These are phyloP conservation scores for Celoporthe dispersa DNA, from an alignment of 2,329 filamentous ascomycete species.

Conservation along the genomic window DNA sequence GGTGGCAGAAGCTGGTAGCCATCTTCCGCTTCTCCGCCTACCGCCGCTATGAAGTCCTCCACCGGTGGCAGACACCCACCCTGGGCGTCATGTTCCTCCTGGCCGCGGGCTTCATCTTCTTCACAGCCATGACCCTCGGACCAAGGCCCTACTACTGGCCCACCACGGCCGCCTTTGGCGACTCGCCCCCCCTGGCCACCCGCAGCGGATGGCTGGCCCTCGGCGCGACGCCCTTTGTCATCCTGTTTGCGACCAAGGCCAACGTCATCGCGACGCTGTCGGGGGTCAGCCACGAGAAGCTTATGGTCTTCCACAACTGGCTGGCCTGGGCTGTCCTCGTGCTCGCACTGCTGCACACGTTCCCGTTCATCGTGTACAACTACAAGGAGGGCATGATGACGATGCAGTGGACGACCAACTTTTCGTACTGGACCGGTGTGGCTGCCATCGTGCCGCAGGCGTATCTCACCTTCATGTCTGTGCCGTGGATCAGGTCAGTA, in stretches of 20 bases:
- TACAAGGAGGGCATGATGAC: slow-evolving; percentile 9
- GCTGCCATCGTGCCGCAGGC: slow-evolving; percentile 15
- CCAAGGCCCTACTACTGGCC: slow-evolving; percentile 23
- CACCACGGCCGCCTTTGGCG: slow-evolving; percentile 8
- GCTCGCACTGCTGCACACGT: slow-evolving; percentile 18
- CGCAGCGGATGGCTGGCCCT: slow-evolving; percentile 19
- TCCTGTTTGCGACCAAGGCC: slow-evolving; percentile 19
- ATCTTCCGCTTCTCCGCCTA: slow-evolving; percentile 18
- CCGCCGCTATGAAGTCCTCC: slow-evolving; percentile 5
- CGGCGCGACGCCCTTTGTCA: slow-evolving; percentile 10
- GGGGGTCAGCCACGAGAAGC: slow-evolving; percentile 22
- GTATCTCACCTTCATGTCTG: slow-evolving; percentile 17
- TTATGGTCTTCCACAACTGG: slow-evolving; percentile 22
- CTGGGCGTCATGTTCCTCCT: slow-evolving; percentile 14
- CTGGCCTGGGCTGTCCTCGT: slow-evolving; percentile 14
- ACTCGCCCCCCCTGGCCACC: slow-evolving; percentile 18
- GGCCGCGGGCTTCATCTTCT: slow-evolving; percentile 15
- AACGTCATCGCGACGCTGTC: slow-evolving; percentile 18
- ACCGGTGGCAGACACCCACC: slow-evolving; percentile 11
- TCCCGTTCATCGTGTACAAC: slow-evolving; percentile 22
- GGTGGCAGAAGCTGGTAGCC: slow-evolving; percentile 18
- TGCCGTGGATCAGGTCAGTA: slow-evolving; percentile 16
- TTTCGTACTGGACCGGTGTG: slow-evolving; percentile 20
- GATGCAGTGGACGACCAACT: slow-evolving; percentile 16
- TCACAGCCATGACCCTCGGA: slow-evolving; percentile 14